Conservation (phyloP, 1,139 yeast species). For the Nematodospora anomalae region DNA sequence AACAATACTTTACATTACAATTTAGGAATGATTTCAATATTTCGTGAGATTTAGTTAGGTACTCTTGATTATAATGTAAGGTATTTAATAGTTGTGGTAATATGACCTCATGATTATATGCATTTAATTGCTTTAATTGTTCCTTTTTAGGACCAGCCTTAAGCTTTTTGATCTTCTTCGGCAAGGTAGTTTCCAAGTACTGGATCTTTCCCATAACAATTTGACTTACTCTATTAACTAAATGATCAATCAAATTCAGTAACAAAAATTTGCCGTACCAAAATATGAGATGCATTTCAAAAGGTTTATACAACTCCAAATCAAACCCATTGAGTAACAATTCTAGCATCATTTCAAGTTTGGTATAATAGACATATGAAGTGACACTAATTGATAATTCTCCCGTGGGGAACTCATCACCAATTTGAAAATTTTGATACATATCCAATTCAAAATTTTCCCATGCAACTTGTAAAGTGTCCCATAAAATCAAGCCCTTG, state of each 20-base stretch:
- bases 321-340: conserved; percentile 76
- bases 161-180: conserved; percentile 51
- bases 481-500: conserved; percentile 65
- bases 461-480: conserved; percentile 70
- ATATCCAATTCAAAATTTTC: conserved; percentile 53
- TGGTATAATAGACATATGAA: conserved; percentile 65
- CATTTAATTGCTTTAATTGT: conserved; percentile 26
- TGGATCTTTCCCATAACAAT: conserved; percentile 38
- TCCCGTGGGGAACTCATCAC: conserved; percentile 30
- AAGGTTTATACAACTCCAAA: conserved; percentile 67
- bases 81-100: conserved; percentile 27
- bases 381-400: conserved; percentile 55
- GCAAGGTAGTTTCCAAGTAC: conserved; percentile 32
- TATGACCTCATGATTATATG: conserved; percentile 18
- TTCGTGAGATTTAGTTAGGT: conserved; percentile 32
- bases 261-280: conserved; percentile 64
- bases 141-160: conserved; percentile 45
- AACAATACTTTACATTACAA: conserved; percentile 23
- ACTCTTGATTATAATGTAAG: conserved; percentile 18
- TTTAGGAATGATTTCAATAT: conserved; percentile 37
- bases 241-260: conserved; percentile 47
- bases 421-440: conserved; percentile 30
- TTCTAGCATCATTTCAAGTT: conserved; percentile 69
- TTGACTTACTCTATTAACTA: conserved; percentile 45
- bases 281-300: conserved; percentile 68